Base-by-base conservation (phyloP, 108 stramenopile genomes). In the Discostella stelligeroides region DNA sequence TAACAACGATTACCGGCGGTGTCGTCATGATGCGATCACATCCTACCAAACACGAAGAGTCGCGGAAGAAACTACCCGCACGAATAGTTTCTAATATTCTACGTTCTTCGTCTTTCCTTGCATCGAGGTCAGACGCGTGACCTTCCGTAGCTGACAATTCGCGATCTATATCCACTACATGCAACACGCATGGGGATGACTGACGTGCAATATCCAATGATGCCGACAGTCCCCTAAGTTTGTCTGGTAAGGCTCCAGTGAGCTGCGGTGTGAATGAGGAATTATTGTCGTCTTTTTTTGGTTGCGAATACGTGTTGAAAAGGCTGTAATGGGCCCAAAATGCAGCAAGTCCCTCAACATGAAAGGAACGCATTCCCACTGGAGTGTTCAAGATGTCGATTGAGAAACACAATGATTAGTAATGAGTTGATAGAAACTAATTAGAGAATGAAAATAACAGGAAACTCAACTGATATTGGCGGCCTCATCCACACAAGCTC, bases 161-260 rank as follows among this genome's bases (percentile, higher is more conserved):
- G 15, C 60, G 34, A 66, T 92, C 90, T 21, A 92, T 60, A 58
- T 79, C 77, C 18, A 42, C 49, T 39, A 95, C 53, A 66, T 86
- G 87, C 56, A 95, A 67, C 0, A 95, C 73, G 70, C 88, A 89
- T 8, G 92, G 92, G 39, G 55, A 82, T 60, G 40, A 77, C 34
- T 21, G 42, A 27, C 45, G 49, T 50, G 85, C 90, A 58, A 85
- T 51, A 17, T 86, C 80, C 30, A 92, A 64, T 29, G 89, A 85
- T 45, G 79, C 76, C 6, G 85, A 56, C 17, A 89, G 70, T 20
- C 93, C 91, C 20, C 70, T 51, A 17, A 92, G 46, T 65, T 95
- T 86, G 55, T 95, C 90, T 9, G 73, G 40, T 13, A 91, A 61
- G 18, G 75, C 82, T 15, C 89, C 86, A 0, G 77, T 82, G 18